A percentile compares a stretch with the other conserved stretches of the same genome.
Evolutionary conservation across 2,329 filamentous ascomycete genomes (phyloP).

Genomic region (Fusarium austroafricanum): DNA sequence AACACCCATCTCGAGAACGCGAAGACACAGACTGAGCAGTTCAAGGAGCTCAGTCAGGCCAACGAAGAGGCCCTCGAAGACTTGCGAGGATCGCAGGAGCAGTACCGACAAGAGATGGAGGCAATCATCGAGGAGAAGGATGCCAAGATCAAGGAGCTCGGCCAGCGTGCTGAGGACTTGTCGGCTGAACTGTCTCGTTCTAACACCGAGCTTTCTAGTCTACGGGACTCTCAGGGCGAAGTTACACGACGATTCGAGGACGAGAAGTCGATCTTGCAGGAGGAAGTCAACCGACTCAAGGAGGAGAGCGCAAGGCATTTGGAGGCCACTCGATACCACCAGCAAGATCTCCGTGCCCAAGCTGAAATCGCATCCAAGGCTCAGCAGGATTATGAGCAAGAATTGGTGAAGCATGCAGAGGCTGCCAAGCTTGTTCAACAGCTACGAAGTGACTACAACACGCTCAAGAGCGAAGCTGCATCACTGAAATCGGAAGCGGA

Average conservation of each 20-base stretch:
- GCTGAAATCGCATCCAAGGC: slow-evolving; percentile 93
- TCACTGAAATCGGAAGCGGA: slow-evolving; percentile 84
- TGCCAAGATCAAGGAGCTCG: slow-evolving; percentile 80
- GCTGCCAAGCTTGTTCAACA: slow-evolving; percentile 87
- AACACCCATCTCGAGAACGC: slow-evolving; percentile 84
- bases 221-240: slow-evolving; percentile 86
- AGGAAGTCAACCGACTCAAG: slow-evolving; percentile 83
- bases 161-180: slow-evolving; percentile 86
- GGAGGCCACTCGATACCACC: slow-evolving; percentile 84
- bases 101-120: slow-evolving; percentile 90
- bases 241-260: slow-evolving; percentile 77
- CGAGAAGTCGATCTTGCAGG: slow-evolving; percentile 81
- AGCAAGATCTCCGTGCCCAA: slow-evolving; percentile 91
- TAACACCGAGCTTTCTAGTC: slow-evolving; percentile 82
- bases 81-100: slow-evolving; percentile 82
- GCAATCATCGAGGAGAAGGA: slow-evolving; percentile 80
- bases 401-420: slow-evolving; percentile 94
- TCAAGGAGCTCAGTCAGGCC: slow-evolving; percentile 86
- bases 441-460: slow-evolving; percentile 82
- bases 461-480: slow-evolving; percentile 82
- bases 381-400: slow-evolving; percentile 94
- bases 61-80: slow-evolving; percentile 89
- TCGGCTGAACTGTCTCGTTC: slow-evolving; percentile 83
- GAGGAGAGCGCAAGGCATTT: slow-evolving; percentile 85
- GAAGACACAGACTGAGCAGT: slow-evolving; percentile 85